A percentile compares a stretch with the other conserved stretches of the same genome.
These are phyloP conservation scores for Fusarium proliferatum DNA, from an alignment of 2,329 filamentous ascomycete genomes.

Conservation along the genomic window DNA sequence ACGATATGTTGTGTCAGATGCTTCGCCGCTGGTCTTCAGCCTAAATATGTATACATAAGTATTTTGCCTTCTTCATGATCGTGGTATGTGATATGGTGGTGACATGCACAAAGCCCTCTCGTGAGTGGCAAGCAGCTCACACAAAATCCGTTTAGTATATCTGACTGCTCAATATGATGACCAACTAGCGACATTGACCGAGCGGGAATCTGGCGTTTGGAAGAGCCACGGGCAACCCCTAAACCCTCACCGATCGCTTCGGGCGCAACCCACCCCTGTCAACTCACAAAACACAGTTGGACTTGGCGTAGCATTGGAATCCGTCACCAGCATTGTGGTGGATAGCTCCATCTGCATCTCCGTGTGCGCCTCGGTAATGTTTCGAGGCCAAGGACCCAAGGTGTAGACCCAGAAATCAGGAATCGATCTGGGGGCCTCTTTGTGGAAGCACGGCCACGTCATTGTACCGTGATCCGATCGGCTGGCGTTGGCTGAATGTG, in stretches of 20 bases:
- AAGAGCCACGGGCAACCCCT: constrained; percentile 26
- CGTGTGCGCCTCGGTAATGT: constrained; percentile 32
- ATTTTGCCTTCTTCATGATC: background rate
- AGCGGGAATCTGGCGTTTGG: constrained; percentile 29
- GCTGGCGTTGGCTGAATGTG: constrained; percentile 29
- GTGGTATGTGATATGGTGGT: constrained; percentile 1
- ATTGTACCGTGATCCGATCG: constrained; percentile 45
- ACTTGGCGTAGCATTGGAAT: constrained; percentile 23
- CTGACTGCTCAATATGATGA: constrained; percentile 32
- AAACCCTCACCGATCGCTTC: constrained; percentile 43
- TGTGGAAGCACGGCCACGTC: constrained; percentile 41
- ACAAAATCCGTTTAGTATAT: constrained; percentile 28
- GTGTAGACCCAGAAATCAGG: constrained; percentile 33
- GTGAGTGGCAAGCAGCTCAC: constrained; percentile 32
- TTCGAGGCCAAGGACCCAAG: constrained; percentile 28
- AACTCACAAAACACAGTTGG: constrained; percentile 19
- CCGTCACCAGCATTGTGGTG: constrained; percentile 27
- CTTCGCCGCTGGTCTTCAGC: constrained; percentile 29
- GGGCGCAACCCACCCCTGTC: constrained; percentile 37
- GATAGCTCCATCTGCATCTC: constrained; percentile 16
- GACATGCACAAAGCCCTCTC: constrained; percentile 4
- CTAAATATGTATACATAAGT: constrained; percentile 13
- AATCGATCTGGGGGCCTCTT: constrained; percentile 38
- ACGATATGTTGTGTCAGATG: constrained; percentile 15
- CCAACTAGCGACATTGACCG: constrained; percentile 31